Evolutionary conservation across 2,329 filamentous ascomycete genomes (phyloP).

Genomic region (Aspergillus pseudoglaucus): DNA sequence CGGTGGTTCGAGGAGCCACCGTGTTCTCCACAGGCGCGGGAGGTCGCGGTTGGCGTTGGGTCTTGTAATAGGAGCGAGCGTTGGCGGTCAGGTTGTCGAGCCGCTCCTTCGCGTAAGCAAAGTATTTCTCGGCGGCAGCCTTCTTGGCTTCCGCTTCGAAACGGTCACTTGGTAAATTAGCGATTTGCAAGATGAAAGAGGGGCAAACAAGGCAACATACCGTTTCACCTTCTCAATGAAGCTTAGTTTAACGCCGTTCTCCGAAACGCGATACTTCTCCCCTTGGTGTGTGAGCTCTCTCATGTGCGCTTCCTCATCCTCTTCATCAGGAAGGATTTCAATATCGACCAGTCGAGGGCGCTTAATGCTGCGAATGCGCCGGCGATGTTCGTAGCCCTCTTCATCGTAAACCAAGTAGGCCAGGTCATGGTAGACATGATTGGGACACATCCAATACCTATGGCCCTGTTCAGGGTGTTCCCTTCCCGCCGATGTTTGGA

Average conservation of each 20-base stretch:
- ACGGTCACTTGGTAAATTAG: background rate
- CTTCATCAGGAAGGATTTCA: conserved; percentile 52
- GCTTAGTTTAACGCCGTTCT: conserved; percentile 60
- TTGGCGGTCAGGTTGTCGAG: conserved; percentile 20
- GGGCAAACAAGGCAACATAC: conserved; percentile 13
- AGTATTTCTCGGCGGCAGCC: conserved; percentile 14
- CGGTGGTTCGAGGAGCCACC: conserved; percentile 18
- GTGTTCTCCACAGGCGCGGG: conserved; percentile 11
- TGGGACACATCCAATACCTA: conserved; percentile 78
- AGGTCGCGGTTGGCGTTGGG: conserved; percentile 14
- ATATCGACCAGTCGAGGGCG: conserved; percentile 60
- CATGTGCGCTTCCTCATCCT: conserved; percentile 57
- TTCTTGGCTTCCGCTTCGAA: conserved; percentile 14
- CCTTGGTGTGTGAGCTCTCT: background rate
- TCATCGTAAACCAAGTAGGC: conserved; percentile 44
- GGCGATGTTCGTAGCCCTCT: conserved; percentile 39
- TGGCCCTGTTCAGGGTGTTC: conserved; percentile 49
- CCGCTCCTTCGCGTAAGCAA: conserved; percentile 18
- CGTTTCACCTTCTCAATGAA: conserved; percentile 61
- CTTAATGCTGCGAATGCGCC: conserved; percentile 27
- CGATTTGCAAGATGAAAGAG: background rate
- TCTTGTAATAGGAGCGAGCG: conserved; percentile 22
- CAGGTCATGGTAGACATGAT: conserved; percentile 74
- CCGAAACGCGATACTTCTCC: conserved; percentile 51
- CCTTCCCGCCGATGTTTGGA: conserved; percentile 29